These are phyloP conservation scores for Albifimbria verrucaria DNA, from an alignment of 2,329 filamentous ascomycete genomes.

Conservation along the genomic window DNA sequence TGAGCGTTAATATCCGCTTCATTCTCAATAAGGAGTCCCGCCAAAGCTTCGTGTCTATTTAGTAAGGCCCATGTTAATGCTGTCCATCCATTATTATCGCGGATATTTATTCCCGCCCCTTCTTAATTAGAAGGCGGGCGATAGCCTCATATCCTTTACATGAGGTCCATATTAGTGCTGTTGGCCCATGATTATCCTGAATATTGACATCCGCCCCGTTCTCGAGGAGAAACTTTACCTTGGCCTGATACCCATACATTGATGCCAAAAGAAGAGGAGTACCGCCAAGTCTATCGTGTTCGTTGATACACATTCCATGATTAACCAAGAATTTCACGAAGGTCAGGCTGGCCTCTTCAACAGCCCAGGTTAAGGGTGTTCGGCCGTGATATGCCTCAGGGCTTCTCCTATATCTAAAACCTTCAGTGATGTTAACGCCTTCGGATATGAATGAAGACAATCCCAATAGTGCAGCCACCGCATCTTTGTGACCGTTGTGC, in stretches of 20 bases:
- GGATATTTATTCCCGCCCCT: constrained; percentile 6
- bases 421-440: constrained; percentile 5
- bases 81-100: constrained; percentile 1
- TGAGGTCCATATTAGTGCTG: not conserved
- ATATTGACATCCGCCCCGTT: constrained; percentile 8
- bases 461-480: constrained; percentile 17
- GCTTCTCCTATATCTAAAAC: constrained; percentile 2
- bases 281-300: not conserved
- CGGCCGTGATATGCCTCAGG: not conserved
- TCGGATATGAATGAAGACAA: constrained; percentile 7
- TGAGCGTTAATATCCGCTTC: constrained; percentile 6
- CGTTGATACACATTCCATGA: constrained; percentile 7
- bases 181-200: not conserved
- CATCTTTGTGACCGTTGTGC: constrained; percentile 22
- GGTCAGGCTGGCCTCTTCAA: constrained; percentile 5
- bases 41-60: constrained; percentile 16
- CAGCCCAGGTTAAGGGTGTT: constrained; percentile 21
- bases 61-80: constrained; percentile 14
- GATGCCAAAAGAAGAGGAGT: not conserved
- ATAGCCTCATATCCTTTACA: constrained; percentile 16
- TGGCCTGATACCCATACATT: not conserved
- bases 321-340: constrained; percentile 2
- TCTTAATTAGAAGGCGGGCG: constrained; percentile 15
- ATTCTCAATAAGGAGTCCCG: constrained; percentile 16
- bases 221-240: not conserved